These are phyloP conservation scores for Powellomyces hirtus DNA, from an alignment of 192 early-diverging fungal species.

Conservation along the genomic window DNA sequence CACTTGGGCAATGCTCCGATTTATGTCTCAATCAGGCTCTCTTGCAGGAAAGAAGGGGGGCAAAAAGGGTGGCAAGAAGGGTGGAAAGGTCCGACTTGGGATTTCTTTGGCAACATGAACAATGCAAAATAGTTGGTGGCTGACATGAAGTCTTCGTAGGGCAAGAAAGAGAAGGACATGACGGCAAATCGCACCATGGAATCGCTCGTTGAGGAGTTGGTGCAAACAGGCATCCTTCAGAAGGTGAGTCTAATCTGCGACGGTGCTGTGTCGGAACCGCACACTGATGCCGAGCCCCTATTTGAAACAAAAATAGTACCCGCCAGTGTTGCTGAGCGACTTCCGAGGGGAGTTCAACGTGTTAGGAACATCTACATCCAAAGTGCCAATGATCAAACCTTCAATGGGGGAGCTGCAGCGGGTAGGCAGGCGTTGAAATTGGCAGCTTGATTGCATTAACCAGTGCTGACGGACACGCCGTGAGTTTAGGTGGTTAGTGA, in stretches of 20 bases:
- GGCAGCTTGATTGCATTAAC: not conserved
- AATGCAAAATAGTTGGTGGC: no score
- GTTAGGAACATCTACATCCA: slow-evolving; percentile 33
- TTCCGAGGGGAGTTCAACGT: slow-evolving; percentile 51
- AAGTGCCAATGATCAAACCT: slow-evolving; percentile 44
- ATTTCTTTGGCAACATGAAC: not conserved
- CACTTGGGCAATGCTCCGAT: not conserved
- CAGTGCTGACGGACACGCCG: slow-evolving; percentile 1
- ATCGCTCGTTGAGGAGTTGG: slow-evolving; percentile 55
- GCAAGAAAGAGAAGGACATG: slow-evolving; percentile 66
- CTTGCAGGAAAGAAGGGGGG: slow-evolving; percentile 46
- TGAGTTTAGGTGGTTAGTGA: slow-evolving; percentile 43
- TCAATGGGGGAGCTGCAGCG: slow-evolving; percentile 48
- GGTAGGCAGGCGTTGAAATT: slow-evolving; percentile 29
- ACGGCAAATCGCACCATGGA: slow-evolving; percentile 62
- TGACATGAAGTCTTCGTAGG: slow-evolving; percentile 55
- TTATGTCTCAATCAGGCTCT: not conserved
- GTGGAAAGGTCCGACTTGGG: slow-evolving; percentile 38
- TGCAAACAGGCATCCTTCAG: slow-evolving; percentile 55
- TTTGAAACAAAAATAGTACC: slow-evolving; percentile 11
- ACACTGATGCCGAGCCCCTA: not conserved
- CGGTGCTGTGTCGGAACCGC: not conserved
- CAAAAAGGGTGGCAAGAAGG: slow-evolving; percentile 48
- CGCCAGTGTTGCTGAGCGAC: slow-evolving; percentile 15
- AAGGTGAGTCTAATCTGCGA: slow-evolving; percentile 20